Evolutionary conservation across 805 yeast genomes (phyloP).

Genomic region (Saccharomycopsis fodiens): DNA sequence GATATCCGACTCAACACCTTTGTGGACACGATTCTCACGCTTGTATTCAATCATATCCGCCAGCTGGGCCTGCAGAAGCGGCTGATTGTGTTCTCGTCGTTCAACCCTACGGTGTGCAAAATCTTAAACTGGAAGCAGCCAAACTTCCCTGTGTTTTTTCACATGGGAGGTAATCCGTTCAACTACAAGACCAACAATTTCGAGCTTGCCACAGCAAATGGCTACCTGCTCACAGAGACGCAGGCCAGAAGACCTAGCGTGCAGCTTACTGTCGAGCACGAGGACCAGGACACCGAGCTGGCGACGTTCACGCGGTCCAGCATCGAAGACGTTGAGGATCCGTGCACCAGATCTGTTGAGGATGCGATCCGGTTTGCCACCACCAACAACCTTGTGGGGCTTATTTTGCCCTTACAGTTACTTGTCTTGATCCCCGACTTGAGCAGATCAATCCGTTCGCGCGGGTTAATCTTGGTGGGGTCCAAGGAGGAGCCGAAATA

Average conservation of each 20-base stretch:
- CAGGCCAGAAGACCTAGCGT: neutral
- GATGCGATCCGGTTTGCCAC: slow-evolving; percentile 78
- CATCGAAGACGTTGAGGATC: slow-evolving; percentile 25
- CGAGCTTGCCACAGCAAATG: slow-evolving; percentile 35
- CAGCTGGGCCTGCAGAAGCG: slow-evolving; percentile 39
- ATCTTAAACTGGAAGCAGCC: slow-evolving; percentile 98
- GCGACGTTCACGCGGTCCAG: neutral
- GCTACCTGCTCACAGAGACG: slow-evolving; percentile 25
- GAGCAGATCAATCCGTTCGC: slow-evolving; percentile 63
- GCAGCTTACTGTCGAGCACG: neutral
- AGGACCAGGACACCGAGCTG: slow-evolving; percentile 8
- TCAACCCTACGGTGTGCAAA: slow-evolving; percentile 86
- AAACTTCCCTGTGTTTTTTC: slow-evolving; percentile 87
- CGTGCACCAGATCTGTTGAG: slow-evolving; percentile 59
- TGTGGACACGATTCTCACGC: slow-evolving; percentile 65
- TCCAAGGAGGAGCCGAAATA: slow-evolving; percentile 33
- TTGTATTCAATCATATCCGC: slow-evolving; percentile 71
- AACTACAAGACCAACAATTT: slow-evolving; percentile 26
- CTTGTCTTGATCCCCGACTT: slow-evolving; percentile 68
- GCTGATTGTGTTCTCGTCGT: slow-evolving; percentile 76
- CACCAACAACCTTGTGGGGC: slow-evolving; percentile 76
- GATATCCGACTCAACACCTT: slow-evolving; percentile 54
- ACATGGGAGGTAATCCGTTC: slow-evolving; percentile 58
- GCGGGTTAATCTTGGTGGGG: slow-evolving; percentile 82
- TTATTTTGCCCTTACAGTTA: slow-evolving; percentile 67